Evolutionary conservation across 2,329 filamentous ascomycete genomes (phyloP).

Genomic region (Trichothecium roseum): DNA sequence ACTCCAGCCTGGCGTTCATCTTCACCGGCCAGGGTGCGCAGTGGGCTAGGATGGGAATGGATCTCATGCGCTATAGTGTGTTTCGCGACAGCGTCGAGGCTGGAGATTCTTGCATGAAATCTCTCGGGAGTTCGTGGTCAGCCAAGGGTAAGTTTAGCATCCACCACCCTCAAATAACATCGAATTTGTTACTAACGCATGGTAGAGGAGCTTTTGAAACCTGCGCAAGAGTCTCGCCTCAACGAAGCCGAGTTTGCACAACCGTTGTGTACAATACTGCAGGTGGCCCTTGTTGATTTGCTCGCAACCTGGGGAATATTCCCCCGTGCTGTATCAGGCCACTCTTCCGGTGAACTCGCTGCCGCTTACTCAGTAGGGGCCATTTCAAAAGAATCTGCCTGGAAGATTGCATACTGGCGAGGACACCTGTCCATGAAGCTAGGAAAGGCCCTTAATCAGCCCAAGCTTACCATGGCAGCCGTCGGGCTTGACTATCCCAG

Average conservation of each 20-base stretch:
- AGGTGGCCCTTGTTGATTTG: constrained; percentile 26
- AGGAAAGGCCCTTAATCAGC: background rate
- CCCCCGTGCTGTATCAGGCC: constrained; percentile 25
- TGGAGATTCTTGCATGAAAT: constrained; percentile 15
- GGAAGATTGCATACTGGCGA: constrained; percentile 30
- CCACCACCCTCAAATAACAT: no score
- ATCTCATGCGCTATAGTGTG: constrained; percentile 11
- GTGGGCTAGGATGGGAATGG: constrained; percentile 18
- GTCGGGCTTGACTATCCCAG: background rate
- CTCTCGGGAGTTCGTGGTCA: constrained; percentile 17
- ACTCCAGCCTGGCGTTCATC: constrained; percentile 9
- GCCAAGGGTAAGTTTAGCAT: no score
- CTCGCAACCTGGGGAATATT: constrained; percentile 21
- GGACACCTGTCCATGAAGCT: constrained; percentile 9
- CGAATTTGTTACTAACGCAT: no score
- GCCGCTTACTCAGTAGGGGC: constrained; percentile 30
- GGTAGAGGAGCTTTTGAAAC: constrained; percentile 2
- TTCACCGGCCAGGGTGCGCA: constrained; percentile 24
- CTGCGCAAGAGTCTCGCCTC: constrained; percentile 1
- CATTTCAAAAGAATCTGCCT: constrained; percentile 31
- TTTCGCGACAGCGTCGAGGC: constrained; percentile 9
- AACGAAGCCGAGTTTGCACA: constrained; percentile 15
- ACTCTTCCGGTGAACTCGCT: constrained; percentile 33
- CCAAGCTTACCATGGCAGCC: background rate
- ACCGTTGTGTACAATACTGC: constrained; percentile 26